Evolutionary conservation across 345 rosid genomes (phyloP).

Genomic region (Cardamine resedifolia): DNA sequence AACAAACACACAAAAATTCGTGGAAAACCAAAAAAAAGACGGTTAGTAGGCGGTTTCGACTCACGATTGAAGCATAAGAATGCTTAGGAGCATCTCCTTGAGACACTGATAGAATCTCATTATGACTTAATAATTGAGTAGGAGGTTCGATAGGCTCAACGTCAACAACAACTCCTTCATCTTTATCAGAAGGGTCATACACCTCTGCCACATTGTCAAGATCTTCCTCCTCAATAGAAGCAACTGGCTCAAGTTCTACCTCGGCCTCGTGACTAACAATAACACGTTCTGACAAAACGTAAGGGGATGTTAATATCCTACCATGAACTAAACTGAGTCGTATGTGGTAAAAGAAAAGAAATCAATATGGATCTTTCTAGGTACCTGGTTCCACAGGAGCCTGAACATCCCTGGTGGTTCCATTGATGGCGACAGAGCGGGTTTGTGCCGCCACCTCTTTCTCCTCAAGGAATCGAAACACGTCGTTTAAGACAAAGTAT

Average conservation of each 20-base stretch:
- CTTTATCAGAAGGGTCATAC: slow-evolving; percentile 48
- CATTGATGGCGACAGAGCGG: slow-evolving; percentile 40
- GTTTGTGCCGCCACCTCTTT: slow-evolving; percentile 40
- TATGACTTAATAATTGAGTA: slow-evolving; percentile 20
- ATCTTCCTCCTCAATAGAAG: slow-evolving; percentile 37
- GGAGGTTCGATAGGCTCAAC: slow-evolving; percentile 40
- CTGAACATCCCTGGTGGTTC: slow-evolving; percentile 39
- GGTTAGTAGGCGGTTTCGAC: slow-evolving; percentile 20
- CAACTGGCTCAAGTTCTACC: slow-evolving; percentile 38
- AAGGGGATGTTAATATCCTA: not conserved
- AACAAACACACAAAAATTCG: too few relatives aligned
- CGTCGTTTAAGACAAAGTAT: slow-evolving; percentile 84
- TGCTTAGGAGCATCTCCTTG: slow-evolving; percentile 60
- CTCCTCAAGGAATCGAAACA: slow-evolving; percentile 78
- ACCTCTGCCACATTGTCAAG: slow-evolving; percentile 39
- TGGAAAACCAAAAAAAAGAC: not conserved
- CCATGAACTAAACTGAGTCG: not conserved
- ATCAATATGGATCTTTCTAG: not conserved
- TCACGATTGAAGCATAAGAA: slow-evolving; percentile 63
- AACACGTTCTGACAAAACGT: slow-evolving; percentile 30
- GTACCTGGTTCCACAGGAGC: slow-evolving; percentile 53
- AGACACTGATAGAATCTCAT: slow-evolving; percentile 43
- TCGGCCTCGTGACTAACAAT: slow-evolving; percentile 22
- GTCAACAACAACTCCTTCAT: slow-evolving; percentile 46
- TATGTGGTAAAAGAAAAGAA: not conserved